Evolutionary conservation across 2,329 filamentous ascomycete genomes (phyloP).

Genomic region (Hypoxylon sp.): DNA sequence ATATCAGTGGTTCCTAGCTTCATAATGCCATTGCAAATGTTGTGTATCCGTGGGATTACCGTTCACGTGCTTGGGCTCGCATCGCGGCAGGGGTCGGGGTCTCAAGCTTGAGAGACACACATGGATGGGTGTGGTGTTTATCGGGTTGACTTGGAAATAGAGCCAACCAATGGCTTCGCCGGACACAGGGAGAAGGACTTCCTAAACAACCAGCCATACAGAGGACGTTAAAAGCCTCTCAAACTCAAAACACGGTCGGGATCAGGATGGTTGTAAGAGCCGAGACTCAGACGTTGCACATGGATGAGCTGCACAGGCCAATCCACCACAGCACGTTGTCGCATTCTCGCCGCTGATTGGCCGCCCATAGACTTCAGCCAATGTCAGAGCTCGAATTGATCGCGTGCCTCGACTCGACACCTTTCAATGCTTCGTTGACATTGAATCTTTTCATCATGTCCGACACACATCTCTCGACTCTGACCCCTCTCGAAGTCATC

Average conservation of each 20-base stretch:
- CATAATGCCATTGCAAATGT: constrained; percentile 16
- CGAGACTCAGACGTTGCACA: constrained; percentile 40
- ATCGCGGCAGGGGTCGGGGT: constrained; percentile 31
- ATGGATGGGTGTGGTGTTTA: constrained; percentile 3
- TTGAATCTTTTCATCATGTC: constrained; percentile 37
- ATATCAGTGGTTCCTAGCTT: constrained; percentile 2
- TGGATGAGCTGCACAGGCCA: constrained; percentile 50
- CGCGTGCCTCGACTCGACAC: constrained; percentile 52
- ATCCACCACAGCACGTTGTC: constrained; percentile 45
- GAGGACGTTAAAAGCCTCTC: constrained; percentile 5
- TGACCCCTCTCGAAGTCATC: constrained; percentile 29
- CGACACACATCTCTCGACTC: constrained; percentile 29
- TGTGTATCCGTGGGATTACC: constrained; percentile 8
- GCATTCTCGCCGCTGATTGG: constrained; percentile 43
- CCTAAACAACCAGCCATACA: constrained; percentile 13
- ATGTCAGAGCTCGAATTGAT: constrained; percentile 53
- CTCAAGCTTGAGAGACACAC: constrained; percentile 5
- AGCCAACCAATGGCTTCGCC: constrained; percentile 31
- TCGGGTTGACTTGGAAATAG: constrained; percentile 23
- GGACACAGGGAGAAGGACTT: constrained; percentile 16
- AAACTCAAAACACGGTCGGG: constrained; percentile 10
- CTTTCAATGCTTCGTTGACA: constrained; percentile 44
- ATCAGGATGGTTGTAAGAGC: constrained; percentile 31
- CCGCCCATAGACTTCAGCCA: constrained; percentile 41
- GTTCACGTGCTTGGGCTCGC: constrained; percentile 29